Evolutionary conservation across 768 basidiomycete species (phyloP), one percentile per base, ranked within the genome.

Genomic region (Hericium alpestre): DNA sequence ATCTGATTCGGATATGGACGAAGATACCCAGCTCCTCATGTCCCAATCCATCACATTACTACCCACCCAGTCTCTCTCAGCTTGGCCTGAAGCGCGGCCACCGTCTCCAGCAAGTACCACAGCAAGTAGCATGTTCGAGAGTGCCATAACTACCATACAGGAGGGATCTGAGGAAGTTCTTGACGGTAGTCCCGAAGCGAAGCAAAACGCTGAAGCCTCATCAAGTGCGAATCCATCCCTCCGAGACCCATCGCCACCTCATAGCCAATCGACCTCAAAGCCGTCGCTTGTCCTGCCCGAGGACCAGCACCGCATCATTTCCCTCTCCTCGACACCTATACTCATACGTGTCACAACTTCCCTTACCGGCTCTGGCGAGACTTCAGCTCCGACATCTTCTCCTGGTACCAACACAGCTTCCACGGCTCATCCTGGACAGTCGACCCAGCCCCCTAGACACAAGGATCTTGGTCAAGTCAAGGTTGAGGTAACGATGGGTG

Each of bases 111-210:
- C 77, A 9, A 62, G 63, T 7, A 81, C 84, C 18, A 70, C 77
- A 51, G 69, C 76, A 5, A 81, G 80, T 62, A 90, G 84, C 70
- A 80, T 92, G 76, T 93, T 91, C 66, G 79, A 86, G 62, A 92
- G 89, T 62, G 86, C 86, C 4, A 61, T 86, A 20, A 85, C 85
- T 12, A 48, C 48, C 4, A 22, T 56, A 18, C 55, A 13, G 37
- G 55, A 56, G 38, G 37, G n/a, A 6, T 16, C 38, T 56, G 41
- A 58, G 51, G 55, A 56, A 39, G 37, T 20, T 15, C 11, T 37
- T 56, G 41, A 58, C 48, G 41, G 53, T 55, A 53, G 46, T 46
- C 5, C 41, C 54, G 16, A 32, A 40, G 5, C 50, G 9, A 38
- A 27, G 20, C 60, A 56, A 25, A 47, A 49, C 5, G 23, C 23